Evolutionary conservation across 768 basidiomycete species (phyloP).

Genomic region (Epithele typhae): DNA sequence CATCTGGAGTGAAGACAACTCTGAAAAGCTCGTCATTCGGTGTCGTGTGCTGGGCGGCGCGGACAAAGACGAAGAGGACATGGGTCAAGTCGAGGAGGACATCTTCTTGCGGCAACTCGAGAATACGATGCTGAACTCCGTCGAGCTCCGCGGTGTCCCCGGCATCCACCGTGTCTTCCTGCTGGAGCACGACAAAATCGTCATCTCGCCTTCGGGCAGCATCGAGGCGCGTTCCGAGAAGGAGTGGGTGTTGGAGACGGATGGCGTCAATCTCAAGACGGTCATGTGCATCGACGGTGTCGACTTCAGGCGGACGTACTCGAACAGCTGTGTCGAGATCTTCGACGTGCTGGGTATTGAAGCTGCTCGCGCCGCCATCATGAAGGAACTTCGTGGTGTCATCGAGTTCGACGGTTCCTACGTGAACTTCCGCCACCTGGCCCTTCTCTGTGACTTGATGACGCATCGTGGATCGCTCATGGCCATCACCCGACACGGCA

Average conservation of each 20-base stretch:
- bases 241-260: conserved; percentile 98
- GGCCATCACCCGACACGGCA: conserved; percentile 99
- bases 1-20: conserved; percentile 98
- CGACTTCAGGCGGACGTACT: conserved; percentile 89
- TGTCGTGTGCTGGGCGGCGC: conserved; percentile 85
- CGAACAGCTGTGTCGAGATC: conserved; percentile 95
- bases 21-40: conserved; percentile 94
- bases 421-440: conserved; percentile 97
- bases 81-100: conserved; percentile 81
- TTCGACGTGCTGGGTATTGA: conserved; percentile 96
- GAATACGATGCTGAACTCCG: conserved; percentile 93
- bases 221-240: conserved; percentile 60
- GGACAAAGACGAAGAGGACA: conserved; percentile 82
- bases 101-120: conserved; percentile 95
- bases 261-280: conserved; percentile 91
- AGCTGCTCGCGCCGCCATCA: conserved; percentile 89
- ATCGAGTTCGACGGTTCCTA: conserved; percentile 99
- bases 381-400: conserved; percentile 90
- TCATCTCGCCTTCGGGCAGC: conserved; percentile 57
- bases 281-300: conserved; percentile 96
- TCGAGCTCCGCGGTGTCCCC: conserved; percentile 90
- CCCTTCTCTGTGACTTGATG: conserved; percentile 97
- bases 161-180: conserved; percentile 93
- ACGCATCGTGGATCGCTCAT: conserved; percentile 92
- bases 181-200: conserved; percentile 78